Base-by-base conservation (phyloP, 208 protist species). In the Acanthamoeba lugdunensis region DNA sequence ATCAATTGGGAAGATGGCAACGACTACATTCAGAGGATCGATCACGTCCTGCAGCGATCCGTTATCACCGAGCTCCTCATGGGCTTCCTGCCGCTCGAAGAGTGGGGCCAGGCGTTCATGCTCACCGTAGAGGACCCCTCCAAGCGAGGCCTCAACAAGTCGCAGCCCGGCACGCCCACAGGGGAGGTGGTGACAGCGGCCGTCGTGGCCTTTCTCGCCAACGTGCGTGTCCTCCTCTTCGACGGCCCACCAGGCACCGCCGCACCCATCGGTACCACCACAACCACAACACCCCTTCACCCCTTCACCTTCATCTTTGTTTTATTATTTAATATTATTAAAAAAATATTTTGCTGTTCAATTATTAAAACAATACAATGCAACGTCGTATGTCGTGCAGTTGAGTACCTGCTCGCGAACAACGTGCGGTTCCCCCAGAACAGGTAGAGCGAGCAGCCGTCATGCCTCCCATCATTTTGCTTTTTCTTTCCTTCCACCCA, bases 41-140 rank as follows among this genome's bases (percentile, higher is more conserved):
- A 90, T 30, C 84, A 90, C 84, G 30, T 90, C 28, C 84, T 90
- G 30, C 84, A 90, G 84, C 23, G 84, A 5, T 73, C 56, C 0
- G 84, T 90, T 0, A 65, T 90, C 48, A 90, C 84, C 1, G 84
- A 90, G 56, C 84, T 90, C 21, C 56, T 90, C 16, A 90, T 90
- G 84, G 61, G 84, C 33, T 90, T 90, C 56, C 28, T 90, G 56
- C 84, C 84, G 48, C 61, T 90, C 33, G 84, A 90, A 13, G 84
- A 90, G 61, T 90, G 84, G 84, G 56, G 56, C 84, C 84, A 90
- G 56, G 9, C 84, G 21, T 90, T 90, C 61, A 90, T 90, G 84
- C 61, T 90, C 33, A 48, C 84, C n/a, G 84, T 90, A 2, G 84
- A 90, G 84, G 37, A 71, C 25, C 75, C 75, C 37, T 37, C 75